A percentile compares a stretch with the other conserved stretches of the same genome.
Evolutionary conservation across 2,329 filamentous ascomycete genomes (phyloP).

Genomic region (Fusarium tricinctum): DNA sequence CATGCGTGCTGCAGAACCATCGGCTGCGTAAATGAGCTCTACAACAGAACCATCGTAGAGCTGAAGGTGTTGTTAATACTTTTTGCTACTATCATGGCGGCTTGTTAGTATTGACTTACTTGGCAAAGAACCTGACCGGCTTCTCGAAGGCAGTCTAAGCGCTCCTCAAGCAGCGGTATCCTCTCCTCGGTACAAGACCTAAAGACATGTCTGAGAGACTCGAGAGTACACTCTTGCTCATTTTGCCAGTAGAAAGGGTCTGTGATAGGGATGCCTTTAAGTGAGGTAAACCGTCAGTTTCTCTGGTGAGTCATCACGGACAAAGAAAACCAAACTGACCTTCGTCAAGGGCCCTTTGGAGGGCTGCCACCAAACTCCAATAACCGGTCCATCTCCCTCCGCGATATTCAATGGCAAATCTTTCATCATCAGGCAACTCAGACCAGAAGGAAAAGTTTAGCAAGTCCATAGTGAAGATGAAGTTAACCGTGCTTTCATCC

Average conservation of each 20-base stretch:
- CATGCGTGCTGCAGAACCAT: conserved; percentile 83
- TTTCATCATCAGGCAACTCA: conserved; percentile 74
- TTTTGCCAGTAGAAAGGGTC: conserved; percentile 88
- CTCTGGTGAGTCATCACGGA: conserved; percentile 1
- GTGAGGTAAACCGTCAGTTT: conserved; percentile 8
- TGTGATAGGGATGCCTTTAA: conserved; percentile 84
- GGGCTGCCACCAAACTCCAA: conserved; percentile 89
- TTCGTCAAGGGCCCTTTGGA: conserved; percentile 91
- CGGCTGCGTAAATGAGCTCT: conserved; percentile 79
- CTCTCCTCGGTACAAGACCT: conserved; percentile 87
- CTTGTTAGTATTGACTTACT: conserved; percentile 61
- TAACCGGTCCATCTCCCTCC: conserved; percentile 92
- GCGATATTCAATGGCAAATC: conserved; percentile 86
- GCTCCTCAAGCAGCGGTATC: conserved; percentile 85
- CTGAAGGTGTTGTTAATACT: conserved; percentile 57
- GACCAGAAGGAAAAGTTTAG: conserved; percentile 99
- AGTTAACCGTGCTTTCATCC: conserved; percentile 84
- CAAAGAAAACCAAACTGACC: conserved; percentile 60
- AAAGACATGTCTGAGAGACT: conserved; percentile 82
- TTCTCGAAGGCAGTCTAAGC: conserved; percentile 84
- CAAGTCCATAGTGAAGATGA: conserved; percentile 97
- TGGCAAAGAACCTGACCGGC: conserved; percentile 84
- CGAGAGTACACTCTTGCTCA: conserved; percentile 80
- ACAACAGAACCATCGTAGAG: conserved; percentile 81
- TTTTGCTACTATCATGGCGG: no score